A percentile compares a stretch with the other conserved stretches of the same genome.
These are phyloP conservation scores for Suillus discolor DNA, from an alignment of 768 basidiomycete species.

Conservation along the genomic window DNA sequence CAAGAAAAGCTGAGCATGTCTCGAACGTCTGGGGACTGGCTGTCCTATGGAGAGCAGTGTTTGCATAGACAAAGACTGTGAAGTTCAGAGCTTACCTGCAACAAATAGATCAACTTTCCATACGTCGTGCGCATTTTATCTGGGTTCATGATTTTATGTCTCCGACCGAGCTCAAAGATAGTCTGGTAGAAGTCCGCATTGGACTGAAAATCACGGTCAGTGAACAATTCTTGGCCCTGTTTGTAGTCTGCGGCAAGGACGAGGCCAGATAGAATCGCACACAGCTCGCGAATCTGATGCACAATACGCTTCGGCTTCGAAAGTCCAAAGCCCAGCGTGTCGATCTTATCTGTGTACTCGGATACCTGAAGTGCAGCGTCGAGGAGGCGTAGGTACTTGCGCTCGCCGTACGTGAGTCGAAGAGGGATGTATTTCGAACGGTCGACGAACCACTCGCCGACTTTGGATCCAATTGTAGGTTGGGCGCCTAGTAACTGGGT, in stretches of 20 bases:
- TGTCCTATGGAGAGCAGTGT: constrained; percentile 55
- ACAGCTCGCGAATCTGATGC: constrained; percentile 83
- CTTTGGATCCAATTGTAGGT: constrained; percentile 58
- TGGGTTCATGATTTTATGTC: constrained; percentile 92
- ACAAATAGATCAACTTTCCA: constrained; percentile 81
- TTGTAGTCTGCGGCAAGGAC: constrained; percentile 86
- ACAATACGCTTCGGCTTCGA: constrained; percentile 89
- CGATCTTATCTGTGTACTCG: constrained; percentile 90
- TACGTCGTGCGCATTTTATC: constrained; percentile 92
- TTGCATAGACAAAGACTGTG: background rate
- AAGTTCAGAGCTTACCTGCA: constrained; percentile 55
- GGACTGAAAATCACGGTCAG: constrained; percentile 76
- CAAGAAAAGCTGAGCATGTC: constrained; percentile 81
- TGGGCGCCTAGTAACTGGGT: constrained; percentile 52
- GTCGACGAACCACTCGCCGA: constrained; percentile 87
- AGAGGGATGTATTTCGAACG: constrained; percentile 81
- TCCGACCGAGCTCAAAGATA: constrained; percentile 79
- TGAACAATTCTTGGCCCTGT: constrained; percentile 83
- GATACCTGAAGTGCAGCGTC: constrained; percentile 85
- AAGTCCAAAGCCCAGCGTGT: constrained; percentile 74
- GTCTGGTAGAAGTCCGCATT: constrained; percentile 81
- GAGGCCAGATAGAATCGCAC: constrained; percentile 85
- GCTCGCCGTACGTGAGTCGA: constrained; percentile 72
- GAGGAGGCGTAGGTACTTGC: constrained; percentile 82
- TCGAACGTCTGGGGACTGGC: constrained; percentile 80